Percentiles rank a stretch among this genome's conserved stretches.
These are phyloP conservation scores for Kodamaea fungicola DNA, from an alignment of 1,139 yeast species.

Conservation along the genomic window DNA sequence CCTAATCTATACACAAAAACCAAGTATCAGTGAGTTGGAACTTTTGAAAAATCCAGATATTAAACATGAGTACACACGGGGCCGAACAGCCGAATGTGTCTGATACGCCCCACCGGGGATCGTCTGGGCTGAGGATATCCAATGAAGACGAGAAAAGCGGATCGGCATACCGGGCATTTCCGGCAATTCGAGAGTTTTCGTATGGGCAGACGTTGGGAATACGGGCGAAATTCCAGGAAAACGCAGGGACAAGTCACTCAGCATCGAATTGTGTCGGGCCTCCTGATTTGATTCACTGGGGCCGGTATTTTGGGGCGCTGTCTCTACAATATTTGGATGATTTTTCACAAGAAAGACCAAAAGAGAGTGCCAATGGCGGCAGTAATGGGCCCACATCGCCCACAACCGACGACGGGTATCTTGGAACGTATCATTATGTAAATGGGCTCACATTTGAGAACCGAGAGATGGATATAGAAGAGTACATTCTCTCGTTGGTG, in stretches of 20 bases:
- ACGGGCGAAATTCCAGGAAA: conserved; percentile 20
- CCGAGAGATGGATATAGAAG: conserved; percentile 25
- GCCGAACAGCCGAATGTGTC: not conserved
- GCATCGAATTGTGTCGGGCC: conserved; percentile 23
- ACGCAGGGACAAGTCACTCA: conserved; percentile 9
- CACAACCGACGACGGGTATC: conserved; percentile 29
- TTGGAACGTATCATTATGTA: conserved; percentile 39
- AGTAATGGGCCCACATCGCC: conserved; percentile 13
- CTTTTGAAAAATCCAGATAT: not conserved
- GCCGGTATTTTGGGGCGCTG: conserved; percentile 32
- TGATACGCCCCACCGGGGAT: not conserved
- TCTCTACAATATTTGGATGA: conserved; percentile 28
- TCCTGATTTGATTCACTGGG: conserved; percentile 40
- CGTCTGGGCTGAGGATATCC: not conserved
- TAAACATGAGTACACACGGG: not conserved
- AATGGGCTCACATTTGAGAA: conserved; percentile 30
- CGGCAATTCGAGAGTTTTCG: conserved; percentile 21
- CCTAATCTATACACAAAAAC: not conserved
- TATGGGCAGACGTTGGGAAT: conserved; percentile 29
- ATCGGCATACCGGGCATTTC: conserved; percentile 3
- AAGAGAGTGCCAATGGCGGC: conserved; percentile 12
- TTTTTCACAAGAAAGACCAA: conserved; percentile 16
- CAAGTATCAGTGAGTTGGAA: not conserved
- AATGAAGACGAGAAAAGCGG: not conserved
- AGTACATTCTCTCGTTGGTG: conserved; percentile 25